Evolutionary conservation across 768 basidiomycete species (phyloP), one percentile per base, ranked within the genome.

Genomic region (Leccinum barrowsii): DNA sequence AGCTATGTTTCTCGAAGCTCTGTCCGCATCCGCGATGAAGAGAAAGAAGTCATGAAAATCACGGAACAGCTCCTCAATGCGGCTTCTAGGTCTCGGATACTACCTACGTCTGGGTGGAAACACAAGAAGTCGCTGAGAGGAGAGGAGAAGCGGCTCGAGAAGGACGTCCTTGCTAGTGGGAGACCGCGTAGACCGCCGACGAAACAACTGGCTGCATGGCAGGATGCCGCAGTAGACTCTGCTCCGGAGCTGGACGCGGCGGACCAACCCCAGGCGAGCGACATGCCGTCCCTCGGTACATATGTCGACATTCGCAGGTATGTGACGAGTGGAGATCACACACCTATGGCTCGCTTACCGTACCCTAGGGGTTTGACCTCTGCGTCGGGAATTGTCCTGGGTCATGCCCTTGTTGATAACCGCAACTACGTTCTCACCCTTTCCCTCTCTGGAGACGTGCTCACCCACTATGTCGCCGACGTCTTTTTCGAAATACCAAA

Each of bases 401-500:
- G 71, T 6, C 64, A 71, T 32, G 69, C 71, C 8, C 59, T 73
- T 55, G 50, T 74, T n/a, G 65, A 73, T 15, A 71, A 70, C 21
- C 71, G 67, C 54, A 68, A 61, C 32, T 65, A 64, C 30, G 54
- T 63, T 22, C 63, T 75, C 32, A 64, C 76, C 5, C 62, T 77
- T 7, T 70, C 71, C 21, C 63, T 71, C 50, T 59, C 63, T 3
- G 89, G 89, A 5, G 83, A 86, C 56, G 52, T 84, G 2, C 80
- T 82, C 76, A 58, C 66, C 2, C 81, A 82, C 58, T 63, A 73
- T 17, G 74, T 74, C 11, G 64, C 75, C n/a, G 87, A 91, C 58
- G 74, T 88, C 63, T 76, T 78, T 65, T 89, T 86, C 67, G 64
- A 76, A 24, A 73, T 89, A n/a, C 87, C 87, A 0, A 70, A 73